Base-by-base conservation (phyloP, 495 filamentous ascomycete genomes). In the Hypoxylon lienhwacheense region DNA sequence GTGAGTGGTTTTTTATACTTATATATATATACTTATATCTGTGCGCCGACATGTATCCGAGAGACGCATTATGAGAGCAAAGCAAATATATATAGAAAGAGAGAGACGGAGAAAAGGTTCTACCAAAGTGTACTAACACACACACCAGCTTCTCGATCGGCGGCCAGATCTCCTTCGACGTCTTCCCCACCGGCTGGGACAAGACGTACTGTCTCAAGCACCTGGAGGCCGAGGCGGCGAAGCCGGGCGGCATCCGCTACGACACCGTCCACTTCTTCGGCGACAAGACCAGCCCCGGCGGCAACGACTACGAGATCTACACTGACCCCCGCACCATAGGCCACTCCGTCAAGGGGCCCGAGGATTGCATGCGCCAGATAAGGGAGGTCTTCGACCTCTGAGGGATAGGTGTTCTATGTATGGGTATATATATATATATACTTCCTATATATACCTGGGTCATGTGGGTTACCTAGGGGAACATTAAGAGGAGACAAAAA, bases 131-230 rank as follows among this genome's bases (percentile, higher is more conserved):
- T 35, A 47, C 36, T 43, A 8, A 1, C 2, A 20, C 19, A 22
- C 4, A 26, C 14, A 8, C 56, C 49, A 91, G 89, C 20, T 96
- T 84, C 77, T 91, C 89, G 35, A 91, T 98, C 62, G 93, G 93
- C 59, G 93, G 93, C 31, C 89, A 97, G 64, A 95, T 98, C 67
- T 96, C 89, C 48, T 98, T 98, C 75, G 93, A 98, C 67, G 90
- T 97, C 54, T 98, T 98, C 79, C 93, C 93, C 42, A 84, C 74
- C 1, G 93, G 93, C 60, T 98, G 93, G 93, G 92, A 98, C 73
- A 98, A 97, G 81, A 95, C 88, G n/a, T 98, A 92, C 77, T 96
- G 92, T 72, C 75, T 98, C 58, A 79, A 81, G 63, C 91, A 97
- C 70, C 68, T 98, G 22, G 87, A 88, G 72, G 80, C 82, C 45